These are phyloP conservation scores for Hyparrhenia diplandra DNA, from an alignment of 176 grass and related monocot genomes.

Conservation along the genomic window DNA sequence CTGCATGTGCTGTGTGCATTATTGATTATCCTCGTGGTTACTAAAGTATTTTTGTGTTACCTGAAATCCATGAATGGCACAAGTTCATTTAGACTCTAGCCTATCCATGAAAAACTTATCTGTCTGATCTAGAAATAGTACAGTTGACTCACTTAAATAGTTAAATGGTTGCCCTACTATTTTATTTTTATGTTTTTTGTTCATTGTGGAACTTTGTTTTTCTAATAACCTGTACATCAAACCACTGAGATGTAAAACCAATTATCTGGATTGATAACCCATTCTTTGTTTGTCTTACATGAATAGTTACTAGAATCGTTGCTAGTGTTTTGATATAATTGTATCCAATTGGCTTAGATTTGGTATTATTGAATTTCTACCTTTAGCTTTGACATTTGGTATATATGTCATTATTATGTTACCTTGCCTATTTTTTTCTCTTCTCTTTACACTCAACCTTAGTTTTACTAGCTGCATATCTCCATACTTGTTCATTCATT, in stretches of 20 bases:
- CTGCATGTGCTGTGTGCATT: not conserved
- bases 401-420: not conserved
- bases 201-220: not conserved
- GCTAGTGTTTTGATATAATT: not conserved
- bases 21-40: not conserved
- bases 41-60: not conserved
- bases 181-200: not conserved
- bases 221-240: not conserved
- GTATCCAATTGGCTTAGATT: not conserved
- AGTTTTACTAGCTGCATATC: not conserved
- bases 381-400: constrained; percentile 8
- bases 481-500: not conserved
- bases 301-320: not conserved
- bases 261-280: not conserved
- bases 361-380: not conserved
- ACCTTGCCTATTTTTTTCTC: not conserved
- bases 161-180: not conserved
- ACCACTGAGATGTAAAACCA: constrained; percentile 2
- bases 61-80: not conserved
- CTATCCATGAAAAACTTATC: not conserved
- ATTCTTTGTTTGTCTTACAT: not conserved
- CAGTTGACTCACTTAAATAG: not conserved
- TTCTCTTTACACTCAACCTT: not conserved
- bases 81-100: not conserved
- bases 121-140: not conserved